Evolutionary conservation across 2,329 filamentous ascomycete species (phyloP).

Genomic region (Aspergillus pseudonomiae): DNA sequence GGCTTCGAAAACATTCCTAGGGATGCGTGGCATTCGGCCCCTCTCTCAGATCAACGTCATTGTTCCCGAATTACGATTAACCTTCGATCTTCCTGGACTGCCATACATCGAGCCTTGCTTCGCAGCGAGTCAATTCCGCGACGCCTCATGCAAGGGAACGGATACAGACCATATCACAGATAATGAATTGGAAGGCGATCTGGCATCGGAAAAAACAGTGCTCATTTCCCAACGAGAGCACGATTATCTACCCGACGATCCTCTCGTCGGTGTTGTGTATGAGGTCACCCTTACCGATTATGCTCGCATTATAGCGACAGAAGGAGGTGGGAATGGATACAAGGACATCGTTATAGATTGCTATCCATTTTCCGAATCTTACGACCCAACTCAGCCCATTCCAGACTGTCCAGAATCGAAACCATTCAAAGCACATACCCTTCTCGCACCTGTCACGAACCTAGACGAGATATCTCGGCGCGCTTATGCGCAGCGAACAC

Average conservation of each 20-base stretch:
- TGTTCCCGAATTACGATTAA: constrained; percentile 75
- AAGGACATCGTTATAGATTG: constrained; percentile 80
- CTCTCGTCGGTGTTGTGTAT: constrained; percentile 90
- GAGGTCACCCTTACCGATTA: constrained; percentile 86
- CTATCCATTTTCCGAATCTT: constrained; percentile 62
- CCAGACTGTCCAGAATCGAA: constrained; percentile 64
- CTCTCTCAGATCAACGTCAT: constrained; percentile 79
- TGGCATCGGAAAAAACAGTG: constrained; percentile 36
- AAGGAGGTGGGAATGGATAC: constrained; percentile 86
- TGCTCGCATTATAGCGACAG: constrained; percentile 82
- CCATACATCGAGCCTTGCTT: constrained; percentile 92
- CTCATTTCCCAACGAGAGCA: constrained; percentile 27
- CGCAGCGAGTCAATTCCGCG: constrained; percentile 72
- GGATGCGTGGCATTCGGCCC: constrained; percentile 75
- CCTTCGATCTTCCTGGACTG: constrained; percentile 82
- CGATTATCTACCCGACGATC: constrained; percentile 59
- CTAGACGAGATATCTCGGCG: constrained; percentile 16
- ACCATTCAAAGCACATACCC: constrained; percentile 81
- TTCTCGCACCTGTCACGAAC: constrained; percentile 66
- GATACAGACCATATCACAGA: constrained; percentile 15
- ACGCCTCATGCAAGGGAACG: constrained; percentile 31
- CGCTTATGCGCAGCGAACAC: not conserved
- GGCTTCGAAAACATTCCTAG: constrained; percentile 75
- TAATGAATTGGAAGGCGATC: constrained; percentile 10
- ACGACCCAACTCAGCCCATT: constrained; percentile 56